phyloP scores from a whole-genome alignment of 768 basidiomycete species.

The Russula earlei region DNA sequence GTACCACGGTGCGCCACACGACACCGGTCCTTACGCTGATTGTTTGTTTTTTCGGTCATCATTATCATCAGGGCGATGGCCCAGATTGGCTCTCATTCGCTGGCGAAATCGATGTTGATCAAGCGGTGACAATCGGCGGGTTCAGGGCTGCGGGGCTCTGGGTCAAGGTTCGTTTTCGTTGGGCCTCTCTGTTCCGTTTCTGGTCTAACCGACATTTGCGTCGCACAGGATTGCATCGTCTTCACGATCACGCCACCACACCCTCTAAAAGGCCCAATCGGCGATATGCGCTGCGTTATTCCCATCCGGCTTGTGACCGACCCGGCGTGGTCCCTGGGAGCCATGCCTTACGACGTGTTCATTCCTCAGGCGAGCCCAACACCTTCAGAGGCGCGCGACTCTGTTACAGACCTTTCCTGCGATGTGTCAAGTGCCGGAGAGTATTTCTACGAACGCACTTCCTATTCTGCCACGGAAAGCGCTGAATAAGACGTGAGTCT shows the following conservation, averaged over 20 bases:
- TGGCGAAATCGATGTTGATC: conserved; percentile 49
- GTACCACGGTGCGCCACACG: not conserved
- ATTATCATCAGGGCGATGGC: conserved; percentile 44
- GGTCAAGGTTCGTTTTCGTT: conserved; percentile 40
- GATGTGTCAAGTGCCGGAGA: too few relatives aligned
- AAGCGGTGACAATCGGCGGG: conserved; percentile 43
- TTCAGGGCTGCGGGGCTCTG: conserved; percentile 58
- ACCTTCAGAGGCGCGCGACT: not conserved
- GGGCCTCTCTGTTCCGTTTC: too few relatives aligned
- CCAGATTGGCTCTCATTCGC: conserved; percentile 51
- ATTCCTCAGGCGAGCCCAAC: conserved; percentile 7
- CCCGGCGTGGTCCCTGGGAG: conserved; percentile 29
- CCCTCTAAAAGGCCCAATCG: conserved; percentile 43
- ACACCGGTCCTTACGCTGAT: too few relatives aligned
- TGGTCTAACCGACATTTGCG: too few relatives aligned
- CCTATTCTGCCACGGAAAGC: not conserved
- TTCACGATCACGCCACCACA: conserved; percentile 53
- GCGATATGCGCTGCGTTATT: conserved; percentile 50
- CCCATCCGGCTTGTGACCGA: conserved; percentile 61
- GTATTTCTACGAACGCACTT: not conserved
- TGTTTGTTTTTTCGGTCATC: not conserved
- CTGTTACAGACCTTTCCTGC: too few relatives aligned
- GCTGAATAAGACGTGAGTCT: not conserved
- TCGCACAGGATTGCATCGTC: conserved; percentile 53
- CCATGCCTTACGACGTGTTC: conserved; percentile 22